Evolutionary conservation across 371 early-diverging fungal genomes (phyloP), one percentile per base, ranked within the genome.

Genomic region (Lichtheimia ramosa): DNA sequence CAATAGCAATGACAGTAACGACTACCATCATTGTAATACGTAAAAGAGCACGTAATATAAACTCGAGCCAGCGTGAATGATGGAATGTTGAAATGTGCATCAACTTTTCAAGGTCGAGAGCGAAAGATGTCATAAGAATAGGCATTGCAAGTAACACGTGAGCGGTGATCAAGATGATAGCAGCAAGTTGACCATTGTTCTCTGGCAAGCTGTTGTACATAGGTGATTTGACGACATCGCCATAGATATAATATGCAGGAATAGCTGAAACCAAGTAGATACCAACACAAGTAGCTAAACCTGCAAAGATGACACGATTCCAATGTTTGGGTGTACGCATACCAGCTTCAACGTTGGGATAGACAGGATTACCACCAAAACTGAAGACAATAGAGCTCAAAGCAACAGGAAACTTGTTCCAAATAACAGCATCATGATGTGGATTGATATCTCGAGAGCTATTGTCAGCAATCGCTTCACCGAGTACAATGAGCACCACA

Each of bases 91-190:
- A 60, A 27, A 79, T 75, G 3, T 56, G 51, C 56, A 87, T 55
- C 43, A 83, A 75, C 14, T 77, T 68, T 63, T 91, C 91, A 18
- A 87, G 71, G 63, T 91, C 89, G 18, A 88, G 64, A 28, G 92
- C 84, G 58, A 96, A 89, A 1, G 93, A 86, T 0, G 93, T 92
- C 63, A 94, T 67, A 54, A 93, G 73, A 21, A 94, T 82, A 6
- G 95, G 96, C 41, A 89, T 84, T 18, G 95, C 93, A 24, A 93
- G 71, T 13, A 94, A 64, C 21, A 94, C 89, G 59, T 94, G 94
- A 16, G 87, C 77, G 0, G 93, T 91, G 59, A 94, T 89, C 60
- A 93, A 83, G 43, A 88, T 81, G 51, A 87, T 83, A 5, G 93
- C 83, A 15, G 84, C 79, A 3, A 80, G 73, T n/a, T 88, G 82